Percentiles rank a stretch among this genome's conserved stretches.
Conservation (phyloP, 805 yeast species). For the Tetrapisispora phaffii region DNA sequence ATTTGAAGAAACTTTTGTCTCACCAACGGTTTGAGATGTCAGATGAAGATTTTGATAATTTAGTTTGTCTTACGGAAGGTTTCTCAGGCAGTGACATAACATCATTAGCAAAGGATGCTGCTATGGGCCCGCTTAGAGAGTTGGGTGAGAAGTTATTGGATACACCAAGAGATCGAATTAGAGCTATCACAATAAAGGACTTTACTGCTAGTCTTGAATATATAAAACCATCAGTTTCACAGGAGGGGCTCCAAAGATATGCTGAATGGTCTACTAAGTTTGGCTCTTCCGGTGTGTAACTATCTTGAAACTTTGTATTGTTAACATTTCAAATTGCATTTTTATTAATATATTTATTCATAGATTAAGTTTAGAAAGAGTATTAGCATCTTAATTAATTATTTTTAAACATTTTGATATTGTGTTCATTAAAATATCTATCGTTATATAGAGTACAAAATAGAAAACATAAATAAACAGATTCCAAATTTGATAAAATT, state of each 20-base stretch:
- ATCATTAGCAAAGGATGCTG: conserved; percentile 90
- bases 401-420: not conserved
- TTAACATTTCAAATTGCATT: not conserved
- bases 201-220: conserved; percentile 65
- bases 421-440: conserved; percentile 4
- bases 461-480: not conserved
- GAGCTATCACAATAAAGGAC: conserved; percentile 66
- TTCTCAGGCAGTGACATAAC: conserved; percentile 93
- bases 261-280: conserved; percentile 82
- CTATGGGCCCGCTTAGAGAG: conserved; percentile 92
- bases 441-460: not conserved
- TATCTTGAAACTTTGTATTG: not conserved
- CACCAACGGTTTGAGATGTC: conserved; percentile 64
- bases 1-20: conserved; percentile 54
- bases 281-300: conserved; percentile 78
- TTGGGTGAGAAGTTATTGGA: conserved; percentile 73
- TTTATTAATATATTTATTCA: not conserved
- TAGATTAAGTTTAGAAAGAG: not conserved
- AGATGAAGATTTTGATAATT: conserved; percentile 49
- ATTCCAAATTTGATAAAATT: not conserved
- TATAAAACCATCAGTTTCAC: conserved; percentile 81
- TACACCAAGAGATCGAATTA: conserved; percentile 60
- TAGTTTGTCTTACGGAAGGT: conserved; percentile 62
- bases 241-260: conserved; percentile 66
- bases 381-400: not conserved